Conservation (phyloP, 108 stramenopile genomes). For the Conticribra weissflogii region DNA sequence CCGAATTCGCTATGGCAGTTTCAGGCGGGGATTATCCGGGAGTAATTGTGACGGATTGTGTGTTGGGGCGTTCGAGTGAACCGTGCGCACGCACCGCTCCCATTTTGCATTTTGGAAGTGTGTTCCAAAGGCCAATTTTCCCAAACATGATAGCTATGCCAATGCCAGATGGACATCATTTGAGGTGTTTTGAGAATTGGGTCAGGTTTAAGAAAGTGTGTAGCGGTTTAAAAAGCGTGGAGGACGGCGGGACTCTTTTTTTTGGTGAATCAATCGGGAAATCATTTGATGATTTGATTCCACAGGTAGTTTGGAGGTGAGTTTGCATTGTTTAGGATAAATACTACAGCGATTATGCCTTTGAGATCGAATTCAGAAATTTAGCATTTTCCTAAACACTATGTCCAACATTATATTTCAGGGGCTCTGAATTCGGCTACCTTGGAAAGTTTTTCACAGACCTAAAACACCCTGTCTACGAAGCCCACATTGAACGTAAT, state of each 20-base stretch:
- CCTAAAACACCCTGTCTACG: neutral
- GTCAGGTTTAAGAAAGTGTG: neutral
- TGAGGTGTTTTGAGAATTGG: slow-evolving; percentile 16
- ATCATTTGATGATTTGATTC: slow-evolving; percentile 26
- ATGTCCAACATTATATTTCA: no score
- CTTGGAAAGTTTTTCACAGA: neutral
- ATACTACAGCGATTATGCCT: no score
- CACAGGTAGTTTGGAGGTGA: slow-evolving; percentile 41
- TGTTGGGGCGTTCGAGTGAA: neutral
- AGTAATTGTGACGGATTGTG: neutral
- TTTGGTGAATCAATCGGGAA: slow-evolving; percentile 3
- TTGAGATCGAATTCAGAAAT: no score
- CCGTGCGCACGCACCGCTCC: slow-evolving; percentile 2
- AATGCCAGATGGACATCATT: slow-evolving; percentile 8
- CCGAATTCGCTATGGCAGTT: neutral
- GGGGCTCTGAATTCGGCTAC: slow-evolving; percentile 32
- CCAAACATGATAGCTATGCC: slow-evolving; percentile 32
- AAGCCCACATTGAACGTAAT: neutral
- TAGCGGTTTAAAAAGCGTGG: slow-evolving; percentile 1
- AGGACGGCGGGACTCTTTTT: slow-evolving; percentile 1
- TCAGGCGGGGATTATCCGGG: neutral
- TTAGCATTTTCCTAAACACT: no score
- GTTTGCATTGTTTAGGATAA: no score
- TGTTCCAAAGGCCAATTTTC: slow-evolving; percentile 13
- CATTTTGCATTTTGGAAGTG: slow-evolving; percentile 26